Evolutionary conservation across 2,329 filamentous ascomycete species (phyloP).

Genomic region (Bipolaris bicolor): DNA sequence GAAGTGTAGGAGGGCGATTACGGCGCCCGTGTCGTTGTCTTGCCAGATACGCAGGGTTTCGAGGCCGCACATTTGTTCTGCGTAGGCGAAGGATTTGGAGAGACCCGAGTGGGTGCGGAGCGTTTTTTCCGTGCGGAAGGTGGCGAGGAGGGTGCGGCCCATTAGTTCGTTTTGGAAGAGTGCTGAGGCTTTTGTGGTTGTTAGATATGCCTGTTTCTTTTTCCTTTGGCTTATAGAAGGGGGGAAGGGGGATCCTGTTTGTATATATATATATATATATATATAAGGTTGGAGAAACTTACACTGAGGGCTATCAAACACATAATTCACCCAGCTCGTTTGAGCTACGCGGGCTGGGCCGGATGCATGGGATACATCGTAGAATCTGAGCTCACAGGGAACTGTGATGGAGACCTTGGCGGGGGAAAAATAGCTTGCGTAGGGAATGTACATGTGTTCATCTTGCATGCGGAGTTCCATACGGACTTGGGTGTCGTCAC

Average conservation of each 20-base stretch:
- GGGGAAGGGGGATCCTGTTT: too few species aligned
- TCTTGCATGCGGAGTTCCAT: slow-evolving; percentile 54
- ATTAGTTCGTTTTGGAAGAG: slow-evolving; percentile 56
- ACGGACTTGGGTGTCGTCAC: slow-evolving; percentile 51
- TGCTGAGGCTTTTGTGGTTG: slow-evolving; percentile 35
- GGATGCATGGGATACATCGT: slow-evolving; percentile 46
- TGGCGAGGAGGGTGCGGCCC: slow-evolving; percentile 52
- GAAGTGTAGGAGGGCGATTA: slow-evolving; percentile 55
- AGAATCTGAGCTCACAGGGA: slow-evolving; percentile 49
- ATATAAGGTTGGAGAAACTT: neutral
- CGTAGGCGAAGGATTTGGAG: slow-evolving; percentile 50
- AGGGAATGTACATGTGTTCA: slow-evolving; percentile 51
- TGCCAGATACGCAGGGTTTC: slow-evolving; percentile 57
- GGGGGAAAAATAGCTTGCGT: slow-evolving; percentile 53
- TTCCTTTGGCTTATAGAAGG: too few species aligned
- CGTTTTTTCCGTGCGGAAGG: slow-evolving; percentile 53
- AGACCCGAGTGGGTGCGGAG: slow-evolving; percentile 54
- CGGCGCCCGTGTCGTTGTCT: slow-evolving; percentile 51
- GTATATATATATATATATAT: too few species aligned
- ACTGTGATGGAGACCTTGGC: slow-evolving; percentile 53
- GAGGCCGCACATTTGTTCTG: slow-evolving; percentile 57
- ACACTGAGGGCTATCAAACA: slow-evolving; percentile 47
- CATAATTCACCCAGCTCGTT: slow-evolving; percentile 55
- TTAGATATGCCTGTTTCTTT: too few species aligned
- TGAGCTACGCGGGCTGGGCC: slow-evolving; percentile 43